Evolutionary conservation across 1,284 basidiomycete genomes (phyloP).

Genomic region (Leccinum variabile): DNA sequence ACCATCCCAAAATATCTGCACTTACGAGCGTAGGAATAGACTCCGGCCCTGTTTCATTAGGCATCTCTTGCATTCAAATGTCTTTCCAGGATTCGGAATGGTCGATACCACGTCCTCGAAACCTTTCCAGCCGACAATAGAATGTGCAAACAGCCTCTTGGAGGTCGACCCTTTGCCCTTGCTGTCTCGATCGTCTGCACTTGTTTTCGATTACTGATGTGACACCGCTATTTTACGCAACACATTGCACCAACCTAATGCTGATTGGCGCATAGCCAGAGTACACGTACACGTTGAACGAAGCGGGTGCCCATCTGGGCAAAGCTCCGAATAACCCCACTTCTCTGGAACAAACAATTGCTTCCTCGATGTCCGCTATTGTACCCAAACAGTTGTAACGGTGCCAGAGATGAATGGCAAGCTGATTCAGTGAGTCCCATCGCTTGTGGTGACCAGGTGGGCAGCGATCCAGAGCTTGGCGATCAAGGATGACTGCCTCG

Average conservation of each 20-base stretch:
- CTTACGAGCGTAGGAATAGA: slow-evolving; percentile 46
- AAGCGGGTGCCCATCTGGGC: no score
- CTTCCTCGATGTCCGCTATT: no score
- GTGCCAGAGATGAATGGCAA: no score
- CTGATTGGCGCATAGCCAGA: slow-evolving; percentile 96
- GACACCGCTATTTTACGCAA: slow-evolving; percentile 87
- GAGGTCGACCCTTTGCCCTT: slow-evolving; percentile 36
- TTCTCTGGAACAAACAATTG: no score
- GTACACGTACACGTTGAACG: slow-evolving; percentile 60
- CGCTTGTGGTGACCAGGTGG: no score
- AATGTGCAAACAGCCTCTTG: slow-evolving; percentile 74
- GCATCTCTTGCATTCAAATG: slow-evolving; percentile 73
- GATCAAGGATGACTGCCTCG: no score
- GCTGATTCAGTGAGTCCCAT: no score
- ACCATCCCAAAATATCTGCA: slow-evolving; percentile 10
- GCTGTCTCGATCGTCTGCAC: slow-evolving; percentile 39
- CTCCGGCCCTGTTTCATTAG: slow-evolving; percentile 35
- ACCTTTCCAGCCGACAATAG: slow-evolving; percentile 94
- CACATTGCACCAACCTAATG: slow-evolving; percentile 88
- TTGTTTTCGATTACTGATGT: slow-evolving; percentile 65
- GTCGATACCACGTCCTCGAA: slow-evolving; percentile 86
- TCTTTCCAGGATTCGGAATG: slow-evolving; percentile 71
- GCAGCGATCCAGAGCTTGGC: no score
- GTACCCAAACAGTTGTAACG: no score
- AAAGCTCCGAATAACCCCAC: no score